Evolutionary conservation across 2,329 filamentous ascomycete genomes (phyloP).

Genomic region (Diaporthe caulivora): DNA sequence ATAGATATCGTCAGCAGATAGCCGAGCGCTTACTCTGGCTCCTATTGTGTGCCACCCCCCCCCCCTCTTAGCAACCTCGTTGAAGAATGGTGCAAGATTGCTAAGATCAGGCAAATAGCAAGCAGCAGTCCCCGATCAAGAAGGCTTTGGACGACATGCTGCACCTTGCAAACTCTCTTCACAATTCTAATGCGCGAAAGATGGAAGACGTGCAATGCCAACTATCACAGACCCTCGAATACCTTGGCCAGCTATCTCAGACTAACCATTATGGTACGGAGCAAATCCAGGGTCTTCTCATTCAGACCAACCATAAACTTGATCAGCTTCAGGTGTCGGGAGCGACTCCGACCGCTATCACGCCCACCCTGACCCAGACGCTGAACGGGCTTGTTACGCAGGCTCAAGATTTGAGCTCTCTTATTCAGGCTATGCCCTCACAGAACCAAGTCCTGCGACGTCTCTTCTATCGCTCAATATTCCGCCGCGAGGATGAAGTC

Average conservation of each 20-base stretch:
- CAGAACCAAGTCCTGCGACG: slow-evolving; percentile 8
- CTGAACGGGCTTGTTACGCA: not conserved
- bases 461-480: slow-evolving; percentile 23
- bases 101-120: not conserved
- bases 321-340: not conserved
- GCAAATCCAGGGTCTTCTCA: not conserved
- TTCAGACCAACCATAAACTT: not conserved
- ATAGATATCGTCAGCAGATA: slow-evolving; percentile 22
- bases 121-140: slow-evolving; percentile 22
- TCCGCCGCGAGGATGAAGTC: slow-evolving; percentile 32
- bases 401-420: not conserved
- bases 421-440: not conserved
- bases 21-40: slow-evolving; percentile 11
- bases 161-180: not conserved
- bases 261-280: not conserved
- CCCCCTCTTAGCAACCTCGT: no score
- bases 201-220: slow-evolving; percentile 6
- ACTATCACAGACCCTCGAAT: not conserved
- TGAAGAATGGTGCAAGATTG: no score
- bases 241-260: not conserved
- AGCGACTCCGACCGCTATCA: not conserved
- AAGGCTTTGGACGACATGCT: slow-evolving; percentile 10
- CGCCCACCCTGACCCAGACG: no score
- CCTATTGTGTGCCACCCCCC: not conserved
- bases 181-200: not conserved